These are phyloP conservation scores for Tetradesmus lagerheimii DNA, from an alignment of 139 green algal species.

Conservation along the genomic window DNA sequence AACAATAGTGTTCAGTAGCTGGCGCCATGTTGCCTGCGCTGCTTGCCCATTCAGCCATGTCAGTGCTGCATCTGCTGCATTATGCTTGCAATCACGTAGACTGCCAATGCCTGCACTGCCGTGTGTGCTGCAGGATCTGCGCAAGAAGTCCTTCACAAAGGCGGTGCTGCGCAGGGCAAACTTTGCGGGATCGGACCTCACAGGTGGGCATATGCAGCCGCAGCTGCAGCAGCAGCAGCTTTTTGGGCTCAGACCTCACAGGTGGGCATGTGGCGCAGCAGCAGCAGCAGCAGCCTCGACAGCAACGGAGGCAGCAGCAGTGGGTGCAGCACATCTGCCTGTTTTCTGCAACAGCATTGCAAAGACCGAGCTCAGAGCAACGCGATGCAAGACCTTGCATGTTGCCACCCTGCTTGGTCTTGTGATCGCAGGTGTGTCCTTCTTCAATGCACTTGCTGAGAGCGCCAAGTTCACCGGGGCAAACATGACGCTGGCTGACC, in stretches of 20 bases:
- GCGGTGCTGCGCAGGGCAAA: constrained; percentile 76
- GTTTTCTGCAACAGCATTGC: no score
- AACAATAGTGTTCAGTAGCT: no score
- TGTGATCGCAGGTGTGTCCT: no score
- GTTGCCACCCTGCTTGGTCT: no score
- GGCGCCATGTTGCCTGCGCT: no score
- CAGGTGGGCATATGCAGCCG: constrained; percentile 22
- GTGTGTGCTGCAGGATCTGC: constrained; percentile 61
- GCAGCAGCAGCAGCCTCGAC: not conserved
- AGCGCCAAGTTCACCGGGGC: constrained; percentile 78
- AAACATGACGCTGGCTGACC: not conserved
- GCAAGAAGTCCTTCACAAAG: constrained; percentile 73
- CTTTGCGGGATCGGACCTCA: constrained; percentile 73
- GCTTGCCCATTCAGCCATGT: no score
- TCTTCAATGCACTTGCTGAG: not conserved
- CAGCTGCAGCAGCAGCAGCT: not conserved
- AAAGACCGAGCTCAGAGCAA: no score
- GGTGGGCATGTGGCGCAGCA: constrained; percentile 20
- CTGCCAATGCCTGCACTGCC: not conserved
- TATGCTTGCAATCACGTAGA: no score
- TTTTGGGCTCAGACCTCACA: constrained; percentile 70
- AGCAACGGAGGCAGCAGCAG: not conserved
- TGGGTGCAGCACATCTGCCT: not conserved
- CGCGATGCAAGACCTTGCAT: no score
- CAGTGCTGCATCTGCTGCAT: no score